phyloP scores from a whole-genome alignment of 2,329 filamentous ascomycete species.

The Herpomyces periplanetae region DNA sequence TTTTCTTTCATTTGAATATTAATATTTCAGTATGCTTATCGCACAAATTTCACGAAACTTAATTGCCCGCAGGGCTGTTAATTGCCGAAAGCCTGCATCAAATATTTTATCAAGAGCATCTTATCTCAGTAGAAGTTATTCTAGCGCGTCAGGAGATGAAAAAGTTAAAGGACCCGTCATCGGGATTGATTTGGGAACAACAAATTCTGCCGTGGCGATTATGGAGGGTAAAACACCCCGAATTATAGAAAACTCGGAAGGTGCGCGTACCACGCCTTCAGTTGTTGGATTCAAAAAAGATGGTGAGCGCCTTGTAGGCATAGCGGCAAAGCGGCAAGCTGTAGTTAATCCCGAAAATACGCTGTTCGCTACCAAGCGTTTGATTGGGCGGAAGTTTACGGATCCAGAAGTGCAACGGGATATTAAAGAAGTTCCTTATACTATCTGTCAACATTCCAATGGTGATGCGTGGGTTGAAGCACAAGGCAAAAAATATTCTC shows the following conservation, averaged over 20 bases:
- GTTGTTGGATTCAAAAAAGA: constrained; percentile 85
- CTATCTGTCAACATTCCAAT: constrained; percentile 86
- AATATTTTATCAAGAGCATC: no score
- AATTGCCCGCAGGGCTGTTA: no score
- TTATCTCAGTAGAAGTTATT: no score
- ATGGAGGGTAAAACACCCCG: constrained; percentile 87
- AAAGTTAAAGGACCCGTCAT: constrained; percentile 90
- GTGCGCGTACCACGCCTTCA: constrained; percentile 62
- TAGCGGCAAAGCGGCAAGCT: constrained; percentile 85
- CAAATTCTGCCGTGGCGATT: constrained; percentile 80
- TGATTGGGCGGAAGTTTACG: constrained; percentile 88
- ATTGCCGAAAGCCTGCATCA: no score
- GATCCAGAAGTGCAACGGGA: constrained; percentile 79
- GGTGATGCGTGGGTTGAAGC: constrained; percentile 86
- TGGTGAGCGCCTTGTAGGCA: constrained; percentile 79
- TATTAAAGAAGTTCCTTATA: constrained; percentile 89
- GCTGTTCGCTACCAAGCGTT: constrained; percentile 87
- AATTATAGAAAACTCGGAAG: constrained; percentile 94
- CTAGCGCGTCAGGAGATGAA: no score
- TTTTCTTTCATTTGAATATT: no score
- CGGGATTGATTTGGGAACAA: constrained; percentile 91
- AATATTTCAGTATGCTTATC: no score
- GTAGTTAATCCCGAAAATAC: constrained; percentile 97
- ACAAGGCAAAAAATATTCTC: constrained; percentile 76
- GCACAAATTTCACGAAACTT: no score